phyloP scores from a whole-genome alignment of 2,329 filamentous ascomycete species.

The Fusarium verticillioides region DNA sequence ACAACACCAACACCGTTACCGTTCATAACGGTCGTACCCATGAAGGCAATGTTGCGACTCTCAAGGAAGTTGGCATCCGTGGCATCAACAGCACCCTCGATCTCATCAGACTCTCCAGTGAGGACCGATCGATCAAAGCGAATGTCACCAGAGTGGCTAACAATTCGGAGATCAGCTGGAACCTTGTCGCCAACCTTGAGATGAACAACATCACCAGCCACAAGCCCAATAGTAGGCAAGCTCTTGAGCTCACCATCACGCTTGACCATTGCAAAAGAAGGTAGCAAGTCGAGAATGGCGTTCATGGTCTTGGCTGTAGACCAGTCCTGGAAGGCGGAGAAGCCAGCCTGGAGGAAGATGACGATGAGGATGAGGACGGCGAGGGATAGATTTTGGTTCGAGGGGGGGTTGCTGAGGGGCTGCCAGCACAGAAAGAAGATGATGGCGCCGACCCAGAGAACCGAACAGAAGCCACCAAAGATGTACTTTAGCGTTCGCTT shows the following conservation, averaged over 20 bases:
- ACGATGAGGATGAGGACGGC: constrained; percentile 60
- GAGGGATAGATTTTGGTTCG: constrained; percentile 56
- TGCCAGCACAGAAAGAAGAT: constrained; percentile 61
- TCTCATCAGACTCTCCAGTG: constrained; percentile 56
- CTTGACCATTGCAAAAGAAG: constrained; percentile 55
- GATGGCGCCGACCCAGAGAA: constrained; percentile 59
- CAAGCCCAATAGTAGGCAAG: constrained; percentile 53
- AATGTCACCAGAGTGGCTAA: constrained; percentile 55
- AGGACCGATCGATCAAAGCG: constrained; percentile 56
- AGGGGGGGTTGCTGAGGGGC: constrained; percentile 58
- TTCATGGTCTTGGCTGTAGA: constrained; percentile 59
- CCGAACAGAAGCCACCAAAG: constrained; percentile 60
- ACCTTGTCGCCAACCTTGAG: constrained; percentile 60
- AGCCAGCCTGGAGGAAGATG: constrained; percentile 58
- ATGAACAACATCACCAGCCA: constrained; percentile 59
- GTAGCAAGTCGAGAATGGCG: constrained; percentile 58
- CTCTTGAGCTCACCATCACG: constrained; percentile 56
- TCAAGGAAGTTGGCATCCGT: constrained; percentile 56
- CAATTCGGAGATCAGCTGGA: constrained; percentile 59
- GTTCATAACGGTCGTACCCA: constrained; percentile 56
- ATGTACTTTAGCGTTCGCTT: constrained; percentile 56
- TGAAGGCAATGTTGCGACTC: constrained; percentile 56
- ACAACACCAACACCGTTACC: constrained; percentile 54
- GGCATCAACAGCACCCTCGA: constrained; percentile 53
- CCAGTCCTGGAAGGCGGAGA: constrained; percentile 61